Evolutionary conservation across 164 flowering plant species (phyloP), one percentile per base, ranked within the genome.

Genomic region (Stephania japonica): DNA sequence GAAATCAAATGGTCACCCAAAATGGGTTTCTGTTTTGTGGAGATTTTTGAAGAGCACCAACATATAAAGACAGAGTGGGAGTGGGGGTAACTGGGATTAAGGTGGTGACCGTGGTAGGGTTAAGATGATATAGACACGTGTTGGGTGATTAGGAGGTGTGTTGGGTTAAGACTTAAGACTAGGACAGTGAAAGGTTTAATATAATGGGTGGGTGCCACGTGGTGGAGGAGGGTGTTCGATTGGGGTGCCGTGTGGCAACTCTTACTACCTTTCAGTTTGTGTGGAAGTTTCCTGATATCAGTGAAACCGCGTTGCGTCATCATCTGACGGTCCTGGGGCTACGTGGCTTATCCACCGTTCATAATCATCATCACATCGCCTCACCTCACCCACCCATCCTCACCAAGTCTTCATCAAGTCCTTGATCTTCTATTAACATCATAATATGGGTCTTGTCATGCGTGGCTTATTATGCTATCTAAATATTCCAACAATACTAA

Each of bases 251-350:
- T 79, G 72, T 64, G 65, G 69, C n/a, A 6, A 67, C 66, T 2
- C 65, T 14, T 14, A 53, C 19, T 72, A 65, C 56, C 69, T 67
- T 70, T 73, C 70, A 65, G 73, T 65, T 32, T 32, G 38, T 73
- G 26, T 23, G 71, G 84, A 84, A 83, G 83, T 71, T 84, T 84
- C 89, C 66, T 80, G 85, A 84, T 81, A 2, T 65, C 56, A 70
- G 18, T 43, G 65, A 25, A 56, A 49, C 68, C 56, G 64, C 70
- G 68, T 47, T 25, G 7, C 25, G 70, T 68, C 70, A 42, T 42
- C 50, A 67, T 67, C 21, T 63, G 25, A 8, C 2, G 53, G 53
- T 12, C 16, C 53, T 47, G 12, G 12, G 14, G 38, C 26, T 65
- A 65, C 68, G 68, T 65, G 68, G 42, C 68, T 24, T 65, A 23